Conservation (phyloP, 73 alveolate genomes). For the Durusdinium trenchii region DNA sequence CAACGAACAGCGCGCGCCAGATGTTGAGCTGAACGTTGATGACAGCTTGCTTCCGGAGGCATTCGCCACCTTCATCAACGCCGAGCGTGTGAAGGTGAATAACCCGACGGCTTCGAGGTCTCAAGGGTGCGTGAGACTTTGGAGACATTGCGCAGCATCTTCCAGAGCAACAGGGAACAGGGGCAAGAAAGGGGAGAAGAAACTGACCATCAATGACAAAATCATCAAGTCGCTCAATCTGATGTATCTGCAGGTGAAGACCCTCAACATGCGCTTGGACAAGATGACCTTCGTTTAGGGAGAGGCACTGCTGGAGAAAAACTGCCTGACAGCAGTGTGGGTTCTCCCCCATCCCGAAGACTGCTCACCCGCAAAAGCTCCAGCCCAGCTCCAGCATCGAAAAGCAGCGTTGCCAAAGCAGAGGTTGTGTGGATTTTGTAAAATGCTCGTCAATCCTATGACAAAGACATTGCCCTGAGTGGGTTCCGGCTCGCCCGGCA, state of each 20-base stretch:
- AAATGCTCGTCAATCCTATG: too few species aligned
- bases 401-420: too few species aligned
- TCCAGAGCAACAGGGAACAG: not conserved
- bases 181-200: not conserved
- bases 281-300: not conserved
- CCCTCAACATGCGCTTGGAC: not conserved
- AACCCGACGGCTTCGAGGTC: not conserved
- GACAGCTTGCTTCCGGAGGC: not conserved
- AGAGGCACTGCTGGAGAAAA: not conserved
- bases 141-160: not conserved
- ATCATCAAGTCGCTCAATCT: not conserved
- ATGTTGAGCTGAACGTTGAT: not conserved
- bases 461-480: too few species aligned
- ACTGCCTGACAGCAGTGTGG: too few species aligned
- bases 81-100: not conserved
- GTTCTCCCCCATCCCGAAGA: too few species aligned
- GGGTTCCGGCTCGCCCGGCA: too few species aligned
- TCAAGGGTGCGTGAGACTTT: not conserved
- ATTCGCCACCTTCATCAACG: not conserved
- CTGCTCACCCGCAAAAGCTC: too few species aligned
- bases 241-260: not conserved
- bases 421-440: too few species aligned
- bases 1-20: not conserved
- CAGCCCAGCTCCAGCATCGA: too few species aligned
- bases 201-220: not conserved